Evolutionary conservation across 371 early-diverging fungal genomes (phyloP).

Genomic region (Furculomyces boomerangus): DNA sequence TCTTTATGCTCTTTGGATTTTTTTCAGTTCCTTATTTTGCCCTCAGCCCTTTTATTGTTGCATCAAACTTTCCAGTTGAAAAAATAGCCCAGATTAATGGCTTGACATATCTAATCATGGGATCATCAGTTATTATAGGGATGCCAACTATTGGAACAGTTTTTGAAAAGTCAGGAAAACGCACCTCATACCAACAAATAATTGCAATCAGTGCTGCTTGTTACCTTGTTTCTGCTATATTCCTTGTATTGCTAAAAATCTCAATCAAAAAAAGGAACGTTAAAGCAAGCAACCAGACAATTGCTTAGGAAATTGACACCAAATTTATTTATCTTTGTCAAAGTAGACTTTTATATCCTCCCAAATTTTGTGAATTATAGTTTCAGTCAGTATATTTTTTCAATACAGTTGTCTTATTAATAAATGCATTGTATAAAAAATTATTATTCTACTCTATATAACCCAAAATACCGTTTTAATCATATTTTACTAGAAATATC

Average conservation of each 20-base stretch:
- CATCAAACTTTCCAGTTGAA: conserved; percentile 16
- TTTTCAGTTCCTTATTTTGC: conserved; percentile 27
- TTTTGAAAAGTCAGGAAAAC: conserved; percentile 14
- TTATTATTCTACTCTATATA: too few species aligned
- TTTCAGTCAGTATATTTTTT: too few species aligned
- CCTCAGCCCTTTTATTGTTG: conserved; percentile 22
- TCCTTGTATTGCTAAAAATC: background rate
- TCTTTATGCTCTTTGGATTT: conserved; percentile 22
- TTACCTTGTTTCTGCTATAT: background rate
- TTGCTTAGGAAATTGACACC: too few species aligned
- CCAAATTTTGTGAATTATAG: too few species aligned
- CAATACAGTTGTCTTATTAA: too few species aligned
- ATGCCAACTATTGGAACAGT: conserved; percentile 13
- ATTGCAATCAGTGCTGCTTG: conserved; percentile 11
- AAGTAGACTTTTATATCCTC: too few species aligned
- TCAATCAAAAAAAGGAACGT: background rate
- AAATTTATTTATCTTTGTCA: too few species aligned
- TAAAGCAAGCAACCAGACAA: too few species aligned
- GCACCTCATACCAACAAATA: conserved; percentile 8
- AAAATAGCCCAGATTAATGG: conserved; percentile 15
- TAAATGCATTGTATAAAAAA: too few species aligned
- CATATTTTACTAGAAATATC: too few species aligned
- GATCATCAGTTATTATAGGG: conserved; percentile 7
- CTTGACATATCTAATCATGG: conserved; percentile 9
- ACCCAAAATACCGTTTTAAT: too few species aligned